Evolutionary conservation across 1,284 basidiomycete species (phyloP).

Genomic region (Moesziomyces sp.): DNA sequence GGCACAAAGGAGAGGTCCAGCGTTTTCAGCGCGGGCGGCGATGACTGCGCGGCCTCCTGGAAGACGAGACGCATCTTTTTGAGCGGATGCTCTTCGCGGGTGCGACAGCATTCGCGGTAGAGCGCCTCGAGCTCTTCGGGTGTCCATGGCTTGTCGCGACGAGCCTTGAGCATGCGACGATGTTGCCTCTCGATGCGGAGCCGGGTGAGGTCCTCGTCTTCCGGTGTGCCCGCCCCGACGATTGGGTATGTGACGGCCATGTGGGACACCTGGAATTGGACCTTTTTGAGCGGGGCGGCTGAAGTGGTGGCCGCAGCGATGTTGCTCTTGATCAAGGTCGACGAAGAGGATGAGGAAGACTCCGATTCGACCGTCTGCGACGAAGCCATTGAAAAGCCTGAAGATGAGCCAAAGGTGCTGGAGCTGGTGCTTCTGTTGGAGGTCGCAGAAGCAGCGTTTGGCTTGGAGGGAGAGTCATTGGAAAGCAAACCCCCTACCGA

Average conservation of each 20-base stretch:
- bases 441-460: slow-evolving; percentile 6
- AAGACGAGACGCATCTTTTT: slow-evolving; percentile 63
- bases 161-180: slow-evolving; percentile 44
- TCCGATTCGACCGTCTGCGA: slow-evolving; percentile 17
- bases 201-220: slow-evolving; percentile 60
- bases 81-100: slow-evolving; percentile 63
- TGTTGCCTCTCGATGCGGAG: slow-evolving; percentile 61
- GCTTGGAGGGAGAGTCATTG: slow-evolving; percentile 17
- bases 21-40: slow-evolving; percentile 51
- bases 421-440: slow-evolving; percentile 9
- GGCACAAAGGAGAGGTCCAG: slow-evolving; percentile 60
- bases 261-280: slow-evolving; percentile 62
- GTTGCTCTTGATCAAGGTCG: slow-evolving; percentile 22
- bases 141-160: slow-evolving; percentile 49
- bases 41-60: slow-evolving; percentile 46
- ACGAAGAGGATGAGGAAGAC: slow-evolving; percentile 1
- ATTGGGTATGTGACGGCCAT: slow-evolving; percentile 66
- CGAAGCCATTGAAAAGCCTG: slow-evolving; percentile 2
- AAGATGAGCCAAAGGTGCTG: slow-evolving; percentile 9
- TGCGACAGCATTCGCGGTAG: slow-evolving; percentile 65
- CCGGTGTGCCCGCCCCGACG: slow-evolving; percentile 52
- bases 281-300: slow-evolving; percentile 55
- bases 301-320: slow-evolving; percentile 35
- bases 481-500: slow-evolving; percentile 20
- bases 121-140: slow-evolving; percentile 61